phyloP scores from a whole-genome alignment of 495 filamentous ascomycete species.

The Neurospora africana region DNA sequence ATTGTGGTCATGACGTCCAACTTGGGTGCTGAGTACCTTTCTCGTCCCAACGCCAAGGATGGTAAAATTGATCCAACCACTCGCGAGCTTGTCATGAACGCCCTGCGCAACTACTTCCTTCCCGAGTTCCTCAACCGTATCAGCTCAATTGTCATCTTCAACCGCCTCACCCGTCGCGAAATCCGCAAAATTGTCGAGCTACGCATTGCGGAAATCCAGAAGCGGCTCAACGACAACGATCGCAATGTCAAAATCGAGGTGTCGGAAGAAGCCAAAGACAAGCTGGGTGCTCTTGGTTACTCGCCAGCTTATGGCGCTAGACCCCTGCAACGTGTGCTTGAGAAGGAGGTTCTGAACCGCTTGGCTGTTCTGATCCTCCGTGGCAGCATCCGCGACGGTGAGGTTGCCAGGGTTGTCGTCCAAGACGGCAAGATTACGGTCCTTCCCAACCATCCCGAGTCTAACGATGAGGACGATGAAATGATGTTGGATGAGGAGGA shows the following conservation, averaged over 20 bases:
- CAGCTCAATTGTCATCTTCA: conserved; percentile 93
- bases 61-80: conserved; percentile 84
- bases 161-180: conserved; percentile 77
- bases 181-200: conserved; percentile 95
- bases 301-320: conserved; percentile 89
- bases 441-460: conserved; percentile 65
- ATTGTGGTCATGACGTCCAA: conserved; percentile 99
- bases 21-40: conserved; percentile 86
- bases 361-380: conserved; percentile 82
- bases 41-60: conserved; percentile 61
- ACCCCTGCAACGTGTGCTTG: conserved; percentile 78
- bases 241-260: conserved; percentile 72
- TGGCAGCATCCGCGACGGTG: conserved; percentile 74
- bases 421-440: conserved; percentile 63
- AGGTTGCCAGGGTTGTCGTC: conserved; percentile 67
- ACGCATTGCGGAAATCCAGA: conserved; percentile 80
- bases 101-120: conserved; percentile 88
- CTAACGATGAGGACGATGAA: conserved; percentile 47
- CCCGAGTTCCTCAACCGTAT: conserved; percentile 98
- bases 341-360: conserved; percentile 91
- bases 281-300: conserved; percentile 80
- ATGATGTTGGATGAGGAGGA: conserved; percentile 60
- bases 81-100: conserved; percentile 74
- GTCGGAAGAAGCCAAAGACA: conserved; percentile 75
- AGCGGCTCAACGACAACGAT: conserved; percentile 67